A percentile compares a stretch with the other conserved stretches of the same genome.
Conservation (phyloP, 2,329 filamentous ascomycete genomes). For the Sporothrix variecibatus region DNA sequence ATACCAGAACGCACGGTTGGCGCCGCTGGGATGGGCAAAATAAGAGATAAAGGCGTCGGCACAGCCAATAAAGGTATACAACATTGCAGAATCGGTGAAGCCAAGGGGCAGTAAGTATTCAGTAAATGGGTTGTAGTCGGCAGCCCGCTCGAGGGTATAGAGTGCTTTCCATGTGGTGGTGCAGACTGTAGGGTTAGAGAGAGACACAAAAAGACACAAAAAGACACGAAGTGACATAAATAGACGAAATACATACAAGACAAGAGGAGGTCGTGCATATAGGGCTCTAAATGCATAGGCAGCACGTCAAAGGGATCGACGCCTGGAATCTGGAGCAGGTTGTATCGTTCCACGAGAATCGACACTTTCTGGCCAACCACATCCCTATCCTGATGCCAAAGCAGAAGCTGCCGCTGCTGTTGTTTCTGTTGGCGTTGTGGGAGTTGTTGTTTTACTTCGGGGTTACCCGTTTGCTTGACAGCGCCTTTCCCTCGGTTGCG, state of each 20-base stretch:
- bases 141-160: constrained; percentile 15
- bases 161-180: constrained; percentile 17
- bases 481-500: not conserved
- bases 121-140: constrained; percentile 17
- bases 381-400: not conserved
- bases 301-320: constrained; percentile 19
- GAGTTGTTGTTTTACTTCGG: not conserved
- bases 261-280: constrained; percentile 24
- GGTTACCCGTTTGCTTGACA: not conserved
- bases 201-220: too few species aligned
- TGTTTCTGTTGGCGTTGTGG: not conserved
- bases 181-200: not conserved
- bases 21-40: not conserved
- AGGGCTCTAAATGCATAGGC: constrained; percentile 15
- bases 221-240: not conserved
- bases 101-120: constrained; percentile 19
- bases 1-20: not conserved
- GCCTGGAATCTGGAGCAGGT: constrained; percentile 20
- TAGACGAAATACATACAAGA: not conserved
- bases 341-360: not conserved
- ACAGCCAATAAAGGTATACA: constrained; percentile 22
- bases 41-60: constrained; percentile 15
- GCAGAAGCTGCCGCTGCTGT: not conserved
- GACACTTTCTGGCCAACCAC: not conserved
- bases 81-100: constrained; percentile 17